Percentiles rank a stretch among this genome's conserved stretches.
These are phyloP conservation scores for Sindora glabra DNA, from an alignment of 306 rosid species.

Conservation along the genomic window DNA sequence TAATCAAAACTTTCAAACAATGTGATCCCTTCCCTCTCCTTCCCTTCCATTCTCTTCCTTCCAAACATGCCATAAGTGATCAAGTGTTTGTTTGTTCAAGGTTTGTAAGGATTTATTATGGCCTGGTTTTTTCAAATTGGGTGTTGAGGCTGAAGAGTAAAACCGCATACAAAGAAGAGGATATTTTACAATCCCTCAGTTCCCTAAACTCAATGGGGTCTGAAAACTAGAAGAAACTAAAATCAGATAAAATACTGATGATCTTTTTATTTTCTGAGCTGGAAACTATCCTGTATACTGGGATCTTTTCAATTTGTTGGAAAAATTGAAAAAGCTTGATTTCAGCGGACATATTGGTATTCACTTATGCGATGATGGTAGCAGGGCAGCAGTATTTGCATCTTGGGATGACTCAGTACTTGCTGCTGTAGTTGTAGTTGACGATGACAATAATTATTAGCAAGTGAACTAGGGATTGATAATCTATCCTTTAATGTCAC, in stretches of 20 bases:
- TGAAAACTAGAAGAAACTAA: neutral
- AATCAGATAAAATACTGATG: neutral
- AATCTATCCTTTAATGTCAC: neutral
- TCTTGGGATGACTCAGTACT: neutral
- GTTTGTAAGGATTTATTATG: neutral
- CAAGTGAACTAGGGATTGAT: too few species aligned
- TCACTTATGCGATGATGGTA: neutral
- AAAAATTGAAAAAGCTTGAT: neutral
- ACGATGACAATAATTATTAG: too few species aligned
- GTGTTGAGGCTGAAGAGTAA: neutral
- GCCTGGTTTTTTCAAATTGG: neutral
- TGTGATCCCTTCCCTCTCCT: too few species aligned
- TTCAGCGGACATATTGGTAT: neutral
- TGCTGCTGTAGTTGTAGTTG: neutral
- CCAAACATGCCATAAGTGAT: too few species aligned
- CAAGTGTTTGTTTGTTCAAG: neutral
- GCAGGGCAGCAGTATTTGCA: neutral
- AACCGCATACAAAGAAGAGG: neutral
- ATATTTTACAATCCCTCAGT: neutral
- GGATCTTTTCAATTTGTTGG: neutral
- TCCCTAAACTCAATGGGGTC: neutral
- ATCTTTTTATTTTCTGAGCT: too few species aligned
- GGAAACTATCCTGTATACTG: neutral
- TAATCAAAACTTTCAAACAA: too few species aligned
- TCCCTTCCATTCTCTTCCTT: too few species aligned